These are phyloP conservation scores for Acanthochlamys bracteata DNA, from an alignment of 106 monocot species.

Conservation along the genomic window DNA sequence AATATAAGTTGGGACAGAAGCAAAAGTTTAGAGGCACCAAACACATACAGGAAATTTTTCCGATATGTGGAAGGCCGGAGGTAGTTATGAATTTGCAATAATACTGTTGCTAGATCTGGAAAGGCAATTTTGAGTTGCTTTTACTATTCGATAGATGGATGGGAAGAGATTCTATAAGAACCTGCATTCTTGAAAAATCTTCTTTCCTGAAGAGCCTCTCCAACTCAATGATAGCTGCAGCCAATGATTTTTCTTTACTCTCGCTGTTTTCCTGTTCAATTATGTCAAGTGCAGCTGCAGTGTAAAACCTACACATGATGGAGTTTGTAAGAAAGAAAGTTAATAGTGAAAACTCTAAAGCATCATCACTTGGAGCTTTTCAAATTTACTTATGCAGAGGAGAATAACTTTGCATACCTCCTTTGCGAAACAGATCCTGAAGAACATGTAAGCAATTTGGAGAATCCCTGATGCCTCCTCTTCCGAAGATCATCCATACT, in stretches of 20 bases:
- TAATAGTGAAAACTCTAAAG: constrained; percentile 2
- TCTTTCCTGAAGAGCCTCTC: constrained; percentile 88
- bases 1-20: too few relatives aligned
- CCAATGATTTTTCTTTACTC: constrained; percentile 50
- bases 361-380: not conserved
- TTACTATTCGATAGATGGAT: too few relatives aligned
- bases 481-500: constrained; percentile 46
- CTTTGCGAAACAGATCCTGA: constrained; percentile 12
- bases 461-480: constrained; percentile 45
- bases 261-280: constrained; percentile 53
- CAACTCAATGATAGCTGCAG: constrained; percentile 73
- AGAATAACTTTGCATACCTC: constrained; percentile 19
- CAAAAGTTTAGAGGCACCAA: too few relatives aligned
- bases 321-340: not conserved
- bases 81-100: too few relatives aligned
- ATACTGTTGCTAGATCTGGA: not conserved
- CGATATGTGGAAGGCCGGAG: too few relatives aligned
- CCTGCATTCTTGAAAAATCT: constrained; percentile 96
- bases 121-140: not conserved
- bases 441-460: constrained; percentile 10
- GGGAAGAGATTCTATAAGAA: constrained; percentile 6
- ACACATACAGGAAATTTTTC: too few relatives aligned
- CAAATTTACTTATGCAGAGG: not conserved
- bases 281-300: constrained; percentile 61
- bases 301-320: constrained; percentile 47